Evolutionary conservation across 108 stramenopile species (phyloP).

Genomic region (Stephanodiscus triporus): DNA sequence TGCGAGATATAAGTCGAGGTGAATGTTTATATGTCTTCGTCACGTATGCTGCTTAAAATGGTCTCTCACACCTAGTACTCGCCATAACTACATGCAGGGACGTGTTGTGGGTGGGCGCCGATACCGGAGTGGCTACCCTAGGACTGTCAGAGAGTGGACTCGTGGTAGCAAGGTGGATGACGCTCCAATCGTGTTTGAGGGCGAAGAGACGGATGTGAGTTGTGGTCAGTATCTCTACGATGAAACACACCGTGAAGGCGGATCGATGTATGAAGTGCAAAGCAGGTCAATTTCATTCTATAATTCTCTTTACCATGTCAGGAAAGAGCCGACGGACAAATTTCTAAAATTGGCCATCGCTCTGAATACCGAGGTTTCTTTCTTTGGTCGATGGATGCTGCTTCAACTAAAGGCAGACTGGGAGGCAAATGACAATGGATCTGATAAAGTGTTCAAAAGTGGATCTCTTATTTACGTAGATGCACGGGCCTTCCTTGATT

Average conservation of each 20-base stretch:
- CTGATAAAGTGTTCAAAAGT: constrained; percentile 57
- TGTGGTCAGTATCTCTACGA: constrained; percentile 71
- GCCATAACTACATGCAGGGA: constrained; percentile 11
- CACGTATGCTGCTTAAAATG: too few relatives aligned
- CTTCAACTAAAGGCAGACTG: constrained; percentile 83
- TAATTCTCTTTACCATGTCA: constrained; percentile 67
- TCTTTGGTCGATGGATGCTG: constrained; percentile 68
- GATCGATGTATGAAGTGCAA: constrained; percentile 71
- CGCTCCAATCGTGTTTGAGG: constrained; percentile 88
- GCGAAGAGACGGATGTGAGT: constrained; percentile 83
- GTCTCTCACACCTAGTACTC: constrained; percentile 49
- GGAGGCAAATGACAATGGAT: constrained; percentile 61
- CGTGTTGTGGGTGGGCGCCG: constrained; percentile 69
- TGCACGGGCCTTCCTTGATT: constrained; percentile 59
- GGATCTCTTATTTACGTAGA: constrained; percentile 74
- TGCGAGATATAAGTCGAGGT: constrained; percentile 48
- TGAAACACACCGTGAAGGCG: constrained; percentile 71
- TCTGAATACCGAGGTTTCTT: constrained; percentile 63
- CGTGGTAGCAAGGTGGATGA: constrained; percentile 88
- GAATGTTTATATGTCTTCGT: too few relatives aligned
- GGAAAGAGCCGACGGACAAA: constrained; percentile 43
- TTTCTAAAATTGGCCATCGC: constrained; percentile 79
- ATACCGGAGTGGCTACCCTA: constrained; percentile 80
- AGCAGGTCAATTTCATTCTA: constrained; percentile 83
- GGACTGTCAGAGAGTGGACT: constrained; percentile 87